Base-by-base conservation (phyloP, 768 basidiomycete species). In the Harrya chromipes region DNA sequence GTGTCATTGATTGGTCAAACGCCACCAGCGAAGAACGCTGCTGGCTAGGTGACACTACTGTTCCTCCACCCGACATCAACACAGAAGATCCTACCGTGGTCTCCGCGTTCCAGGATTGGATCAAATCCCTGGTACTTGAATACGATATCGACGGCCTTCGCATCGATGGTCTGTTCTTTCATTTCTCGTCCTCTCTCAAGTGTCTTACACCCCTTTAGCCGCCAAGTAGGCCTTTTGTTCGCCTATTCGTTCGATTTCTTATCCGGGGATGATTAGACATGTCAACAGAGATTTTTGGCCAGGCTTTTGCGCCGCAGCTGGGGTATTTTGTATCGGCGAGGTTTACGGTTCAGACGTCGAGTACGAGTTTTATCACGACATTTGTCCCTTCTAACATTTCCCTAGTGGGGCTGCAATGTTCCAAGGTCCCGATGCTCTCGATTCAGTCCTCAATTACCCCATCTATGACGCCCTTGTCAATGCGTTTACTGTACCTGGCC, bases 321-420 rank as follows among this genome's bases (percentile, higher is more conserved):
- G 84, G 12, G 85, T 92, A 10, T 92, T 87, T 70, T 92, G 87
- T 60, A 85, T 92, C 46, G 92, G 92, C 35, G 90, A 93, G 69
- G 85, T 94, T 40, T 76, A 80, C 50, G 77, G 76, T 39, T 63
- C 71, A 44, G 71, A 83, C 29, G 29, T 29, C 29, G 29, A 29
- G 29, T 29, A 29, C 29, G 29, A 29, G 29, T 12, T 29, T 6
- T 13, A 12, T 29, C 12, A 29, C 12, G 12, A 6, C 29, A 29
- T 13, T 4, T 12, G 12, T 23, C 31, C 34, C 42, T 40, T 52
- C 55, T 53, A 69, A 71, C 19, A 21, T 26, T 23, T 10, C 51
- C 31, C n/a, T 53, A 86, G 84, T 29, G 64, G 72, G 6, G 74
- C 79, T 20, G 75, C 85, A 3, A 56, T 69, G 47, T 88, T 76